Percentiles rank a stretch among this genome's conserved stretches.
Conservation (phyloP, 352 stramenopile species). For the Blastocystis hominis region DNA sequence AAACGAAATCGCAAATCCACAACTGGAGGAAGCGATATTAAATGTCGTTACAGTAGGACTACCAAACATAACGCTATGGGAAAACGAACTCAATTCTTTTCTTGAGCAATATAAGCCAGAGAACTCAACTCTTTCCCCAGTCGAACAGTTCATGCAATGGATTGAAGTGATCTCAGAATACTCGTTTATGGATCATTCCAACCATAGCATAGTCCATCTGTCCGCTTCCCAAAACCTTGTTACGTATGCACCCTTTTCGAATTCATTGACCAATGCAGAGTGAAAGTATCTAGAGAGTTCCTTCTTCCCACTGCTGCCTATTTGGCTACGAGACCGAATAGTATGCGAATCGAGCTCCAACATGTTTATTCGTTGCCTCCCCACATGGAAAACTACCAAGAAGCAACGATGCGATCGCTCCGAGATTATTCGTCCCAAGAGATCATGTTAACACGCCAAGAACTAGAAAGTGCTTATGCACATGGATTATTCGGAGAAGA, state of each 20-base stretch:
- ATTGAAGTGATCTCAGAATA: neutral
- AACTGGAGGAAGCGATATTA: neutral
- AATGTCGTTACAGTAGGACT: neutral
- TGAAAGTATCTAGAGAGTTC: neutral
- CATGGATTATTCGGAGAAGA: conserved; percentile 55
- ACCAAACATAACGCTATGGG: neutral
- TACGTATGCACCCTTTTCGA: neutral
- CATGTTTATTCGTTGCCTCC: neutral
- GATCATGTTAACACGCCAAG: conserved; percentile 14
- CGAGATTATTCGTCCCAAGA: neutral
- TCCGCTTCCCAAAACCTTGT: neutral
- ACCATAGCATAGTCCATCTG: neutral
- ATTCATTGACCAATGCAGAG: neutral
- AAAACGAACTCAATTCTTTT: neutral
- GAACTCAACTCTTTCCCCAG: neutral
- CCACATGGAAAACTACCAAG: neutral
- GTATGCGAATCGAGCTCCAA: neutral
- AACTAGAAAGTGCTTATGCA: neutral
- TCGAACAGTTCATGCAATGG: neutral
- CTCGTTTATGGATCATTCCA: neutral
- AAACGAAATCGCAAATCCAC: neutral
- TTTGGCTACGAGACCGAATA: neutral
- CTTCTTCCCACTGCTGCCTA: neutral
- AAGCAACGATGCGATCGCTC: neutral
- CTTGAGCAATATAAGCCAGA: neutral